A percentile compares a stretch with the other conserved stretches of the same genome.
Conservation (phyloP, 768 basidiomycete species). For the Podaxis sp. region DNA sequence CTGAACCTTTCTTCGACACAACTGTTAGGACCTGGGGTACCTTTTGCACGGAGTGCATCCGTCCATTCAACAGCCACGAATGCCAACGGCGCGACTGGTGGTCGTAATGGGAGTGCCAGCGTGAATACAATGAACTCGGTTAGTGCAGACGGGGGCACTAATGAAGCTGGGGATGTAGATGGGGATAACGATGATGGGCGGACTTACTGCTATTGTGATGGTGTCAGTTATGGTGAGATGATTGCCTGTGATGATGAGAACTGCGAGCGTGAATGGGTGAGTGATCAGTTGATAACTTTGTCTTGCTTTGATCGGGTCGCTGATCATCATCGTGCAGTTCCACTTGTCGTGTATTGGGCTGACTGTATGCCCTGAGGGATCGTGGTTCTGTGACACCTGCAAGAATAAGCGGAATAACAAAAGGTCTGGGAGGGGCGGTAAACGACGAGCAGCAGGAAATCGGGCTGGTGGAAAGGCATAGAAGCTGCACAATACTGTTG, state of each 20-base stretch:
- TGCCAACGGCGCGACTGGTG: slow-evolving; percentile 28
- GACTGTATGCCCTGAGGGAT: slow-evolving; percentile 58
- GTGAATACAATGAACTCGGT: neutral
- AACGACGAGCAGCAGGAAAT: slow-evolving; percentile 34
- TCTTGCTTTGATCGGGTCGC: neutral
- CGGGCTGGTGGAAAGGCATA: slow-evolving; percentile 23
- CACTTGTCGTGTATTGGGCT: slow-evolving; percentile 75
- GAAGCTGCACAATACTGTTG: neutral
- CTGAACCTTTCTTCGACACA: slow-evolving; percentile 49
- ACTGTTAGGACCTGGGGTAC: slow-evolving; percentile 76
- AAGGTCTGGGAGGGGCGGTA: slow-evolving; percentile 48
- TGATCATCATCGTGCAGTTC: slow-evolving; percentile 45
- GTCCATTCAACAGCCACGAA: slow-evolving; percentile 28
- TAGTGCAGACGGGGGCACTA: slow-evolving; percentile 18
- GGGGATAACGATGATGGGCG: slow-evolving; percentile 60
- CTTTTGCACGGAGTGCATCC: slow-evolving; percentile 46
- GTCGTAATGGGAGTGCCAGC: slow-evolving; percentile 4
- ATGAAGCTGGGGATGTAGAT: slow-evolving; percentile 44
- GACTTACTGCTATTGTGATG: slow-evolving; percentile 82
- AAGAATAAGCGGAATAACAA: slow-evolving; percentile 50
- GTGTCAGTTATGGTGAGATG: slow-evolving; percentile 90
- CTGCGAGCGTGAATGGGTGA: slow-evolving; percentile 88
- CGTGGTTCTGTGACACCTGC: slow-evolving; percentile 76
- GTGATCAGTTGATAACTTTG: slow-evolving; percentile 27
- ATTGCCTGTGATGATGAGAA: slow-evolving; percentile 83